phyloP scores from a whole-genome alignment of 2,329 filamentous ascomycete genomes.

The Cercospora janseana region DNA sequence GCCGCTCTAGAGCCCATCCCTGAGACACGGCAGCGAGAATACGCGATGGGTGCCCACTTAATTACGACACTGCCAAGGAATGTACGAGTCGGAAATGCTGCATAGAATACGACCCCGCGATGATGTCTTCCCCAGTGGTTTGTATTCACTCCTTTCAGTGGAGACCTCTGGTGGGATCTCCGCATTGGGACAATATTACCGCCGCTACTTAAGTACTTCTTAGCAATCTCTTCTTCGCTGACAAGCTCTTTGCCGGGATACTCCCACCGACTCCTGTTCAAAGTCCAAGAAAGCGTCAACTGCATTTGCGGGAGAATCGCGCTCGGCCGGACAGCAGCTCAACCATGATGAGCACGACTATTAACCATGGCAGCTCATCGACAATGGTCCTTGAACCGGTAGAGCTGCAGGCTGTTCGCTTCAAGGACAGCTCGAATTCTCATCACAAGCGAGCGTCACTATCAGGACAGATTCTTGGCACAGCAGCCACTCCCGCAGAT shows the following conservation, averaged over 20 bases:
- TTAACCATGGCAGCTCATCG: constrained; percentile 30
- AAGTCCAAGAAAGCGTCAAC: background rate
- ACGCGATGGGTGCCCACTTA: too few species aligned
- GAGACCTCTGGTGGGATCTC: background rate
- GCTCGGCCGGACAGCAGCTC: background rate
- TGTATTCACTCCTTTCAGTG: background rate
- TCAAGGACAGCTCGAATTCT: constrained; percentile 19
- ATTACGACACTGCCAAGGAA: too few species aligned
- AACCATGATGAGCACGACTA: constrained; percentile 19
- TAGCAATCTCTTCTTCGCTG: background rate
- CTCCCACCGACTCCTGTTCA: background rate
- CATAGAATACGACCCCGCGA: too few species aligned
- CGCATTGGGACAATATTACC: constrained; percentile 11
- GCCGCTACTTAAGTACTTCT: constrained; percentile 7
- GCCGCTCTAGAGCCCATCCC: too few species aligned
- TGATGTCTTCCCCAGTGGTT: too few species aligned
- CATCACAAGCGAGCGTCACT: constrained; percentile 28
- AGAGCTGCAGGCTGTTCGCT: constrained; percentile 29
- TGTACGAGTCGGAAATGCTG: too few species aligned
- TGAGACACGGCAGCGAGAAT: too few species aligned
- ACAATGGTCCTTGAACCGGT: constrained; percentile 31
- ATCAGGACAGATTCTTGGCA: constrained; percentile 27
- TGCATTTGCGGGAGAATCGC: too few species aligned
- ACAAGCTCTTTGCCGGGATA: background rate
- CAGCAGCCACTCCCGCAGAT: constrained; percentile 10